These are phyloP conservation scores for Rosa multiflora DNA, from an alignment of 306 rosid species.

Conservation along the genomic window DNA sequence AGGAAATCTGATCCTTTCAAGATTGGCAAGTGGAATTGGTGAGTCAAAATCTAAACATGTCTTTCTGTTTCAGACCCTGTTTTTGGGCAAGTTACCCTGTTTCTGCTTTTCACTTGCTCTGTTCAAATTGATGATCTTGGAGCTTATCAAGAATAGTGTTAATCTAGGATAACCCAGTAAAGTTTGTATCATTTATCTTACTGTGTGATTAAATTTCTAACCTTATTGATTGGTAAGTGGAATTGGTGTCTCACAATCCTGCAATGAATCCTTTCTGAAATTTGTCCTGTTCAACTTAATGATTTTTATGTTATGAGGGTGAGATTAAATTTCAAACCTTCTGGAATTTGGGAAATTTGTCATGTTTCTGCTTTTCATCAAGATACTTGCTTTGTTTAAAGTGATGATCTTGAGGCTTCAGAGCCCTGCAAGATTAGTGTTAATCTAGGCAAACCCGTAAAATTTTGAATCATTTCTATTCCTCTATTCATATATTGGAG, in stretches of 20 bases:
- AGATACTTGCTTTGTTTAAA: neutral
- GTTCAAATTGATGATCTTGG: neutral
- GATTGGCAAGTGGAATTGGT: constrained; percentile 98
- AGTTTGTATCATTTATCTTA: neutral
- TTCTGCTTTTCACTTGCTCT: neutral
- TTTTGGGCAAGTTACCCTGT: neutral
- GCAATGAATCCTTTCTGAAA: neutral
- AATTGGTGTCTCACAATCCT: constrained; percentile 46
- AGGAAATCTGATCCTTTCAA: constrained; percentile 99
- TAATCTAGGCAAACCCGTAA: neutral
- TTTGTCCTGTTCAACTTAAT: neutral
- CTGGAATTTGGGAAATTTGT: neutral
- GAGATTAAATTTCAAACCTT: neutral
- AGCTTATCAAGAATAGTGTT: neutral
- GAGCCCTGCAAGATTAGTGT: neutral
- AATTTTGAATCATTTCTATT: no score
- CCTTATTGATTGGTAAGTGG: constrained; percentile 83
- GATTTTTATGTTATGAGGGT: neutral
- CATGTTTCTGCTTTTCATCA: neutral
- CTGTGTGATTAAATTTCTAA: constrained; percentile 41
- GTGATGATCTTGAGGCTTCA: neutral
- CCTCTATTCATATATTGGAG: neutral
- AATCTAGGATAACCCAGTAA: neutral
- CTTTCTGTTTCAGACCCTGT: neutral
- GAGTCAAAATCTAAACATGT: neutral